Evolutionary conservation across 192 early-diverging fungal species (phyloP), one percentile per base, ranked within the genome.

Genomic region (Backusella morwellensis): DNA sequence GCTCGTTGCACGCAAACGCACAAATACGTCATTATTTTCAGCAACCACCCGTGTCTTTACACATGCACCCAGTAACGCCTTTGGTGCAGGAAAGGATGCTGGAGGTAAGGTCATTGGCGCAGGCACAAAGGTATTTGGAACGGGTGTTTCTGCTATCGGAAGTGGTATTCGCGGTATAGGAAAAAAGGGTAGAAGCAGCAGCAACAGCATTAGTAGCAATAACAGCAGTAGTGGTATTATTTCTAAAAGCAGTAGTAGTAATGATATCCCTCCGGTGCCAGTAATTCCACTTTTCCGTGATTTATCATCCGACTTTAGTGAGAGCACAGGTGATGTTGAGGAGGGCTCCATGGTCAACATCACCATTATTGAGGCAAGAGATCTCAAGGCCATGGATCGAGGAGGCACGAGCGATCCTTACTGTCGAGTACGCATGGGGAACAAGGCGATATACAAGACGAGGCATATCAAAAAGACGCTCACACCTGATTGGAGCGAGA

Each of bases 401-500:
- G 74, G 84, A 36, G 85, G 83, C 29, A 87, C 89, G 2, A 92
- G 92, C 67, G 91, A 93, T 73, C 92, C 93, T 34, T 94, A 89
- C 78, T 89, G 91, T 29, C 88, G 84, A 36, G 84, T 92, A 21
- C 71, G 83, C 26, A 82, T 88, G 14, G 90, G 91, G 70, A 84
- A 80, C 63, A 93, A 91, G 66, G 85, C 78, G 9, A 44, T 95
- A 14, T 76, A 83, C 77, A 94, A 94, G 82, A 95, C 92, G 9
- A 81, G 85, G 38, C 83, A 87, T 5, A 83, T 90, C 70, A 94
- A 94, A 84, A 93, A 93, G 78, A 91, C 84, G 6, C 69, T 90
- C 21, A 79, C 85, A 19, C 95, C 93, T 4, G 74, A 67, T 73
- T 95, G 91, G 81, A 79, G 79, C 59, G 81, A 83, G 50, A 77